These are phyloP conservation scores for Alternaria metachromatica DNA, from an alignment of 2,329 filamentous ascomycete genomes.

Conservation along the genomic window DNA sequence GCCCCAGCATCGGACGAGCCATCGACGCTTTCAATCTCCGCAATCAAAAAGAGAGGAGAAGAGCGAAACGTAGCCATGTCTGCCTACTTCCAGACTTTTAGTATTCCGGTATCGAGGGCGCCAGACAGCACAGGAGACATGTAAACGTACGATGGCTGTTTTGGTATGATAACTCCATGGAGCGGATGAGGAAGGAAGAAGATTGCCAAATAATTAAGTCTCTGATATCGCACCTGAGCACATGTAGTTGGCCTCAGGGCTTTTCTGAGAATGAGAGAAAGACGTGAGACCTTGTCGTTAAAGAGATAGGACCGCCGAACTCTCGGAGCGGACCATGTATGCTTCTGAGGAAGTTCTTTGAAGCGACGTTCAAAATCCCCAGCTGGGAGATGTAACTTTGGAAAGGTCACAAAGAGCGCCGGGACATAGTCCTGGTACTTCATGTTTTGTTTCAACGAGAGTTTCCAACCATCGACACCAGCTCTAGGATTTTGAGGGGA, in stretches of 20 bases:
- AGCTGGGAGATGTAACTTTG: not conserved
- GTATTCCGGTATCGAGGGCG: no score
- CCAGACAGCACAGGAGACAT: not conserved
- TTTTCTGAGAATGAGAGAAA: not conserved
- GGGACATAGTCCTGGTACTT: not conserved
- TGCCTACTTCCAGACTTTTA: no score
- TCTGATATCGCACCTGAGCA: not conserved
- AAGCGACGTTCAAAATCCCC: not conserved
- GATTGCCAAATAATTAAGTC: fast-evolving
- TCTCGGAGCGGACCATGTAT: not conserved
- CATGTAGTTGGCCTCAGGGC: not conserved
- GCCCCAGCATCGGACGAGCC: not conserved
- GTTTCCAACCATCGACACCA: fast-evolving
- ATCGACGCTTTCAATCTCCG: not conserved
- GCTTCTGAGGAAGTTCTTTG: not conserved
- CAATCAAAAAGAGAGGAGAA: not conserved
- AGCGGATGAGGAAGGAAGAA: not conserved
- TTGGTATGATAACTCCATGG: no score
- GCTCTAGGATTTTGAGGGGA: not conserved
- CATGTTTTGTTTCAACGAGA: not conserved
- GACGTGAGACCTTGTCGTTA: not conserved
- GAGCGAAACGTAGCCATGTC: no score
- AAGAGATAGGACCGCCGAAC: not conserved
- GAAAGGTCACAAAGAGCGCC: not conserved
- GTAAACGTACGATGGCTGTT: fast-evolving